A percentile compares a stretch with the other conserved stretches of the same genome.
Conservation (phyloP, 2,329 filamentous ascomycete species). For the Pseudocercospora vitis region DNA sequence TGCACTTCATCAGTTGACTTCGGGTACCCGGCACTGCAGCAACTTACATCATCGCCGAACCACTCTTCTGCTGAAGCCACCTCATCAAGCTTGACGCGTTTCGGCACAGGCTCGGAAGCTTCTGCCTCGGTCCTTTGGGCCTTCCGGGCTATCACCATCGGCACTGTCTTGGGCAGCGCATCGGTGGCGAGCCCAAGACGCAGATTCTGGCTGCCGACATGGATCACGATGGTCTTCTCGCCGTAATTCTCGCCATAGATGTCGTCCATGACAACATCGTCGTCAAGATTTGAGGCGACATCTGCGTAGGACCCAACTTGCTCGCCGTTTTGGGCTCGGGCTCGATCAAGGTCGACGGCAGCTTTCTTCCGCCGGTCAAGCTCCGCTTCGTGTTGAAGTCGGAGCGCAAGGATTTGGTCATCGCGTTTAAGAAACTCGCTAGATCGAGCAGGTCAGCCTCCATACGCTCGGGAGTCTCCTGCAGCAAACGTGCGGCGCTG, state of each 20-base stretch:
- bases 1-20: no score
- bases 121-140: conserved; percentile 79
- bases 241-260: conserved; percentile 63
- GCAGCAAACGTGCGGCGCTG: no score
- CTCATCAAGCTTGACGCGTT: conserved; percentile 61
- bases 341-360: conserved; percentile 84
- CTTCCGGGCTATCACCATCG: conserved; percentile 85
- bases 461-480: background rate
- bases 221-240: conserved; percentile 91
- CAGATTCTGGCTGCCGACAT: conserved; percentile 92
- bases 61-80: conserved; percentile 70
- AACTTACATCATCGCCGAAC: conserved; percentile 77
- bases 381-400: conserved; percentile 83
- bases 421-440: conserved; percentile 98
- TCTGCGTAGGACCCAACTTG: conserved; percentile 41
- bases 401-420: conserved; percentile 87
- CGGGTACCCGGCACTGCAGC: no score
- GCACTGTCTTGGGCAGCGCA: conserved; percentile 87
- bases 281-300: conserved; percentile 36
- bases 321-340: conserved; percentile 71
- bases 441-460: background rate
- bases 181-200: conserved; percentile 95
- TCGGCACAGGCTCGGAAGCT: conserved; percentile 75
- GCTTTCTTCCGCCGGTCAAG: conserved; percentile 80
- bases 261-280: conserved; percentile 60